Percentiles rank a stretch among this genome's conserved stretches.
Conservation (phyloP, 495 filamentous ascomycete genomes). For the Hypomontagnella submonticulosa region DNA sequence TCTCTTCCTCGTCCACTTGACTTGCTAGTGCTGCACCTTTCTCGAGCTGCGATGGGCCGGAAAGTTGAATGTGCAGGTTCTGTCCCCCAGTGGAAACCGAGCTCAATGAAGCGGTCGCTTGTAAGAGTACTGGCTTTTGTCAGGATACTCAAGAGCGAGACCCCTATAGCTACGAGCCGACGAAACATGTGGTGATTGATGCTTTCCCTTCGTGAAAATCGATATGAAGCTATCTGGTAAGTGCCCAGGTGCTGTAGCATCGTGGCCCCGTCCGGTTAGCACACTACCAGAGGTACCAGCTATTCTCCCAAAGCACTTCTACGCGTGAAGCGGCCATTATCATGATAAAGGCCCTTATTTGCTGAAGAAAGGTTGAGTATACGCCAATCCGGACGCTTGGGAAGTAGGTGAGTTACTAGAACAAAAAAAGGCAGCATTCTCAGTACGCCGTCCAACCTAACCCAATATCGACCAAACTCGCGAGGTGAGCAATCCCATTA, state of each 20-base stretch:
- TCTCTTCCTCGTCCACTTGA: not conserved
- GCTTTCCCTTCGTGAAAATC: not conserved
- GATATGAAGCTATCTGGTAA: slow-evolving; percentile 4
- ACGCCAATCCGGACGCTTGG: too few species aligned
- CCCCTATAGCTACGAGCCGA: not conserved
- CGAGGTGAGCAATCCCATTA: too few species aligned
- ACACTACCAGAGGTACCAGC: not conserved
- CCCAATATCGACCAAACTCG: too few species aligned
- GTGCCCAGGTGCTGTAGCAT: not conserved
- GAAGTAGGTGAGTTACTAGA: too few species aligned
- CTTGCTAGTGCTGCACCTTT: not conserved
- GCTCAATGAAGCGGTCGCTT: not conserved
- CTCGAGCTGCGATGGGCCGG: not conserved
- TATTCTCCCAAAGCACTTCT: not conserved
- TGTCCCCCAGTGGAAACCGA: slow-evolving; percentile 15
- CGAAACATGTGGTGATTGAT: not conserved
- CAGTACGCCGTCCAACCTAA: too few species aligned
- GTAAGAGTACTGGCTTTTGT: not conserved
- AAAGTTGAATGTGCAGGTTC: not conserved
- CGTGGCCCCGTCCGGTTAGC: not conserved
- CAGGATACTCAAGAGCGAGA: slow-evolving; percentile 1
- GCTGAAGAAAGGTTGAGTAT: too few species aligned
- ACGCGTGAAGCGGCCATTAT: too few species aligned
- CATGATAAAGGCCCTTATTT: too few species aligned
- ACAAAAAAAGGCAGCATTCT: too few species aligned